Evolutionary conservation across 257 asterid species (phyloP).

Genomic region (Solanum raphanifolium): DNA sequence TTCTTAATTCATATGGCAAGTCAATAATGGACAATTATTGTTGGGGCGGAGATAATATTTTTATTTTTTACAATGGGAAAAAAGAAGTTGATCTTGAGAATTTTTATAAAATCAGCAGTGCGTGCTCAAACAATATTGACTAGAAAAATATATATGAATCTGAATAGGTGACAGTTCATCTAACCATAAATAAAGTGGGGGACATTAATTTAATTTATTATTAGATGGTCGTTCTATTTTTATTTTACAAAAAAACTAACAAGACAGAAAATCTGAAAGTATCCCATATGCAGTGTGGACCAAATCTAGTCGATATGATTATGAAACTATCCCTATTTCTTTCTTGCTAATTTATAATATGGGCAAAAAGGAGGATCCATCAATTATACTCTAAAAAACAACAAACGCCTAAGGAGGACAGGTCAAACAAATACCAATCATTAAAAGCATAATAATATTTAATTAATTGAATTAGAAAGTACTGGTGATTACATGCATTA

Average conservation of each 20-base stretch:
- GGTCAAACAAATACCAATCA: not conserved
- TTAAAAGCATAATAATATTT: not conserved
- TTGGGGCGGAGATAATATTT: fast-evolving
- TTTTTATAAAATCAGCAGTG: not conserved
- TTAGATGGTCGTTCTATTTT: not conserved
- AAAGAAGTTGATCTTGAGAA: not conserved
- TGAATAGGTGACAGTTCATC: not conserved
- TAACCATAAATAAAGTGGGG: not conserved
- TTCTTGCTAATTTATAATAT: not conserved
- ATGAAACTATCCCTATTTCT: not conserved
- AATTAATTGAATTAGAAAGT: not conserved
- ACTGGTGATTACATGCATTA: not conserved
- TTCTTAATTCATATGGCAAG: too few species aligned
- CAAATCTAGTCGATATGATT: not conserved
- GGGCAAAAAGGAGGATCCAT: not conserved
- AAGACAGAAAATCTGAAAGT: not conserved
- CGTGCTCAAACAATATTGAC: not conserved
- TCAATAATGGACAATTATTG: too few species aligned
- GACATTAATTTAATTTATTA: not conserved
- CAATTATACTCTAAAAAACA: not conserved
- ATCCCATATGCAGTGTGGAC: not conserved
- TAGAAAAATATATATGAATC: not conserved
- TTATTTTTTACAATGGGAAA: not conserved
- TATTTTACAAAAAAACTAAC: not conserved
- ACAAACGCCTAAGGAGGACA: not conserved